Evolutionary conservation across 495 filamentous ascomycete species (phyloP), one percentile per base, ranked within the genome.

Genomic region (Penicillium macrosclerotiorum): DNA sequence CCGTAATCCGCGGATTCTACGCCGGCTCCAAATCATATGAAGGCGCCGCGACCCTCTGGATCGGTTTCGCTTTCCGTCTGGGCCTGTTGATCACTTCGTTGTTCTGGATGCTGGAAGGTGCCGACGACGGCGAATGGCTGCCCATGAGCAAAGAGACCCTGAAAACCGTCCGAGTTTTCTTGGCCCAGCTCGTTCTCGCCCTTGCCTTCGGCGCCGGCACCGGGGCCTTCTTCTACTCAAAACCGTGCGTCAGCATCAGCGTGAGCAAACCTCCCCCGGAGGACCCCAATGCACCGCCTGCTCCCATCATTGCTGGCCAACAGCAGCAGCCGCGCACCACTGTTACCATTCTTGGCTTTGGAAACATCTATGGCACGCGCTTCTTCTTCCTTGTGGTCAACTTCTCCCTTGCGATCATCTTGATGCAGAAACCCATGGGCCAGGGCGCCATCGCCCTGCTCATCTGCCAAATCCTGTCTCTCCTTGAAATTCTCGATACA

Each of bases 371-470:
- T 65, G 93, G 94, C 36, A 86, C 90, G 0, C 86, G 90, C 30
- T 97, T 92, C 69, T 86, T 93, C 55, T 77, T 96, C 30, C 77
- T 99, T 0, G 79, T 90, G 3, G 65, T 84, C 57, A 88, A 86
- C 65, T 85, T 91, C 71, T 69, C 85, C 6, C 77, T 87, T 16
- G 84, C 79, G 11, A 77, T 90, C 42, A 78, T 86, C 42, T 75
- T 99, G 12, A 76, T 96, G 45, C 86, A 92, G 51, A 97, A 97
- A 57, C 93, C 93, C 25, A 94, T 97, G 89, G 93, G 94, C 45
- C 82, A 81, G 51, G 88, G 88, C 30, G 82, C 91, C 16, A 79
- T 96, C 32, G 87, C 77, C 14, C 71, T 96, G 32, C 76, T 90
- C 48, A 56, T 86, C 26, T 87, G 88, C 77, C 90, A 96, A 61